Base-by-base conservation (phyloP, 1,284 basidiomycete genomes). In the Ceratorhiza oryzae-sativae region DNA sequence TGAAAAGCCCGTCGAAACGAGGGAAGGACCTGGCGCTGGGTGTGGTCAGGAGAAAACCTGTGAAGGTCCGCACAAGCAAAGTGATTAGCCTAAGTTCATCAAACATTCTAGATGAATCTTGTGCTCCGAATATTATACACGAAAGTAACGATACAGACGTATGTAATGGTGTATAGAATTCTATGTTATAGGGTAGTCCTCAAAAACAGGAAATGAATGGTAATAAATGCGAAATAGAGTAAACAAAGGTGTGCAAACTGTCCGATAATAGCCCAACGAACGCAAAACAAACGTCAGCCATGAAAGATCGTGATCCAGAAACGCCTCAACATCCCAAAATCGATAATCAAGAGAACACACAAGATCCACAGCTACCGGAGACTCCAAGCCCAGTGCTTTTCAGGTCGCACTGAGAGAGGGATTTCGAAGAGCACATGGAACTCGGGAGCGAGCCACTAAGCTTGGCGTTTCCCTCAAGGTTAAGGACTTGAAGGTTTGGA, bases 401-500 rank as follows among this genome's bases (percentile, higher is more conserved):
- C 62, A 77, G 60, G 10, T 73, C 71, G 32, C 77, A 78, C 45
- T 61, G 75, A 71, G 70, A 71, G 41, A 77, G 63, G 42, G 61
- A 39, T 6, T 51, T 60, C 30, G 74, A 75, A 20, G 62, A 65
- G 42, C 77, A 77, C 59, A 77, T 39, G 4, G 70, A 56, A 12
- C 51, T 67, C 1, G 76, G 76, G 15, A 81, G 71, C 1, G 72
- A 74, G 20, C 81, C 80, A 60, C 71, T 61, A 2, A 81, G 76
- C 13, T 72, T 77, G 6, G 74, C 63, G 71, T 82, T 82, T 10
- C 79, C 78, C 60, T 76, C 71, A 0, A 81, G 74, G 39, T 75
- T 73, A n/a, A 81, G 74, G 1, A 76, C 78, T 53, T 81, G 79
- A 36, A 82, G 60, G 18, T 76, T 74, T 48, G 73, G 68, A 9